Conservation (phyloP, 495 filamentous ascomycete species). For the Neurospora intermedia region DNA sequence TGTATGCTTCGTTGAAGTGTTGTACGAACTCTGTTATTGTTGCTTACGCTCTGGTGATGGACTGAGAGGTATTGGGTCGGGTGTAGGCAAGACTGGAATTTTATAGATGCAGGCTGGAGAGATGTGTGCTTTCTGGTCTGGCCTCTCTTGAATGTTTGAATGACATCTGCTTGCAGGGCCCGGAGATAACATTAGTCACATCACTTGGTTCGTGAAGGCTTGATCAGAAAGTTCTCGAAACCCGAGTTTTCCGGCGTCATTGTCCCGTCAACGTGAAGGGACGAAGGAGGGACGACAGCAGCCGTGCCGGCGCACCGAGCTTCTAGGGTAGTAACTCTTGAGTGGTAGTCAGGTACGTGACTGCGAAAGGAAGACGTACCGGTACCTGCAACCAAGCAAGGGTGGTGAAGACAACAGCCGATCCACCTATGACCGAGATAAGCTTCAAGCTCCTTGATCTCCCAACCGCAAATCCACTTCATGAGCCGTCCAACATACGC, state of each 20-base stretch:
- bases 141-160: neutral
- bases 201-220: neutral
- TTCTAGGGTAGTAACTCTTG: neutral
- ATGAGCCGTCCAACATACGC: neutral
- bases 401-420: neutral
- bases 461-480: neutral
- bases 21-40: neutral
- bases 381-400: neutral
- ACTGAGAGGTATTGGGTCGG: neutral
- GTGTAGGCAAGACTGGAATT: neutral
- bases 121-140: neutral
- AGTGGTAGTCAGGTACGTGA: neutral
- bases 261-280: neutral
- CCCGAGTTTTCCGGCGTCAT: slow-evolving; percentile 1
- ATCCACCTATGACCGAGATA: neutral
- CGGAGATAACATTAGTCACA: neutral
- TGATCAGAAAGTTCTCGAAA: slow-evolving; percentile 6
- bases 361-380: neutral
- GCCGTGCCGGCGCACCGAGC: neutral
- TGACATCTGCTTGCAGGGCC: neutral
- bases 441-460: neutral
- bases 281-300: neutral
- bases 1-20: neutral
- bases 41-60: neutral
- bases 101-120: neutral